Conservation (phyloP, 306 rosid species). For the Fagus crenata region DNA sequence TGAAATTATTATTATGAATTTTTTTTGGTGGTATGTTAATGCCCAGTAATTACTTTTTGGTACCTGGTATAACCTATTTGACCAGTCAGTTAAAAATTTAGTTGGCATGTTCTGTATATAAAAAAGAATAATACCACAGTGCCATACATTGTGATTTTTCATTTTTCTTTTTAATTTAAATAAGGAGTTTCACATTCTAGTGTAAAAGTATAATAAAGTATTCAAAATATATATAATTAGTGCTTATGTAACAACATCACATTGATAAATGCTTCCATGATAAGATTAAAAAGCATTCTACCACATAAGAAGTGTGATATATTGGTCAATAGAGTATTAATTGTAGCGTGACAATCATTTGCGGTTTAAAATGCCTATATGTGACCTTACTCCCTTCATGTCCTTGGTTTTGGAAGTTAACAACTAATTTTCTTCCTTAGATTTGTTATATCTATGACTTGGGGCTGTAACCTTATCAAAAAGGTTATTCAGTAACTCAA, state of each 20-base stretch:
- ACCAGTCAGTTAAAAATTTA: background rate
- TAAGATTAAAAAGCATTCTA: background rate
- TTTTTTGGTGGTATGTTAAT: background rate
- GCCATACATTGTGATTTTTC: too few species aligned
- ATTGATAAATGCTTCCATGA: background rate
- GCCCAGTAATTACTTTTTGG: background rate
- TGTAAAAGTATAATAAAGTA: too few species aligned
- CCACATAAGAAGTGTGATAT: background rate
- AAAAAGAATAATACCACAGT: too few species aligned
- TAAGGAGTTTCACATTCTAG: too few species aligned
- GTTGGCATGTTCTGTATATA: background rate
- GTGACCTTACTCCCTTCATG: background rate
- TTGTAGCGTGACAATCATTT: background rate
- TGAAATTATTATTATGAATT: background rate
- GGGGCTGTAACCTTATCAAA: background rate
- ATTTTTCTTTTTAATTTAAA: too few species aligned
- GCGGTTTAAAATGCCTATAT: background rate
- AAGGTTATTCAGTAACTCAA: background rate
- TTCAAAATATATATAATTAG: background rate
- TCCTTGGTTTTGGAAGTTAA: background rate
- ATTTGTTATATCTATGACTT: background rate
- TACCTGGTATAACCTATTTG: background rate
- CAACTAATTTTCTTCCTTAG: background rate
- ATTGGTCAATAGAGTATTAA: background rate
- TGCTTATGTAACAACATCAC: background rate